Evolutionary conservation across 2,329 filamentous ascomycete species (phyloP).

Genomic region (Neofusicoccum laricinum): DNA sequence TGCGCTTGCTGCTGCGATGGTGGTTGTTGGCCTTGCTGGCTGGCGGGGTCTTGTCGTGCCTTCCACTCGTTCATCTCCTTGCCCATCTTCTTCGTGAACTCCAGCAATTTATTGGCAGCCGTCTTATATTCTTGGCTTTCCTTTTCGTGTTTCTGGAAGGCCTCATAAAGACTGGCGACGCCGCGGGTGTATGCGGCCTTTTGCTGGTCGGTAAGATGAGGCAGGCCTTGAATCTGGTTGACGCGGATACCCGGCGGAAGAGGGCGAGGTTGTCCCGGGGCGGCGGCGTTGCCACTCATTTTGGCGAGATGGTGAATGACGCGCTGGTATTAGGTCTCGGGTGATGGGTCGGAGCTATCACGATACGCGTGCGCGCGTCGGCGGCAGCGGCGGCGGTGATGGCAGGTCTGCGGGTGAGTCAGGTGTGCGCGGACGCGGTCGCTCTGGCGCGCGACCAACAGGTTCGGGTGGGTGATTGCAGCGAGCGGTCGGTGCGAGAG

Average conservation of each 20-base stretch:
- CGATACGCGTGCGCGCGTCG: constrained; percentile 1
- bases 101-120: constrained; percentile 50
- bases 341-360: neutral
- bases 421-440: neutral
- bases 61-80: constrained; percentile 15
- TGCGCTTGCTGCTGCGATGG: neutral
- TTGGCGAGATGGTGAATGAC: neutral
- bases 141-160: constrained; percentile 47
- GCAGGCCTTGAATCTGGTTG: constrained; percentile 52
- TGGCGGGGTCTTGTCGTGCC: constrained; percentile 38
- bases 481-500: too few species aligned
- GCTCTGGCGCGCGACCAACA: neutral
- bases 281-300: constrained; percentile 7
- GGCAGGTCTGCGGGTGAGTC: neutral
- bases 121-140: constrained; percentile 50
- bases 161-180: constrained; percentile 54
- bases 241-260: constrained; percentile 42
- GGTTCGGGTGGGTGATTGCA: neutral
- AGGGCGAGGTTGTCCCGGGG: neutral
- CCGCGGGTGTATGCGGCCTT: constrained; percentile 56
- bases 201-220: constrained; percentile 50
- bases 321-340: neutral
- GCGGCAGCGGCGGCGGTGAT: neutral
- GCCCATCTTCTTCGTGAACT: constrained; percentile 26
- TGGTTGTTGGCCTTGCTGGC: constrained; percentile 41